phyloP scores from a whole-genome alignment of 2,329 filamentous ascomycete genomes.

The Cercospora citrullina region DNA sequence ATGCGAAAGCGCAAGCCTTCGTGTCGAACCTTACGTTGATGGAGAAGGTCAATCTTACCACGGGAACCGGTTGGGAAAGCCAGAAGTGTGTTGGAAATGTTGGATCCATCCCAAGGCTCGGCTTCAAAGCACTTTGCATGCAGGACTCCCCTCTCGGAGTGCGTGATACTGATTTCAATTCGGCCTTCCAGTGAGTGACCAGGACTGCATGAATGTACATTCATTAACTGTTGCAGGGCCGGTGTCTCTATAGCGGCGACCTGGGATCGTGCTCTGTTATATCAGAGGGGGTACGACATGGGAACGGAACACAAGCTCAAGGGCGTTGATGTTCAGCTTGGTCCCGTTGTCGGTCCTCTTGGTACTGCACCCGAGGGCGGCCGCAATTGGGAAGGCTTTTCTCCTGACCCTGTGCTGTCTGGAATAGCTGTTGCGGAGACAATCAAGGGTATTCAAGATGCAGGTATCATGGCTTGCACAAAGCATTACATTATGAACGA shows the following conservation, averaged over 20 bases:
- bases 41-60: constrained; percentile 46
- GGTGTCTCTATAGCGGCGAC: constrained; percentile 52
- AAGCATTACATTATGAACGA: constrained; percentile 74
- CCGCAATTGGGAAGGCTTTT: constrained; percentile 69
- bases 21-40: constrained; percentile 41
- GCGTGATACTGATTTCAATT: constrained; percentile 42
- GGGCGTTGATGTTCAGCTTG: constrained; percentile 34
- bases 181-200: constrained; percentile 44
- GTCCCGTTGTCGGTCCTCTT: constrained; percentile 35
- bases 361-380: constrained; percentile 37
- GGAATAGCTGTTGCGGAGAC: constrained; percentile 71
- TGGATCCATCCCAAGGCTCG: constrained; percentile 43
- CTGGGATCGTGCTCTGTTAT: constrained; percentile 41
- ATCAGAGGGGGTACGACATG: constrained; percentile 37
- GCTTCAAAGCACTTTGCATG: neutral
- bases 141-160: constrained; percentile 60
- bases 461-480: constrained; percentile 72
- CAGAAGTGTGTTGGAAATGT: constrained; percentile 57
- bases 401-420: constrained; percentile 73
- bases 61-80: constrained; percentile 48
- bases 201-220: constrained; percentile 40
- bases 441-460: constrained; percentile 66
- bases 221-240: constrained; percentile 41
- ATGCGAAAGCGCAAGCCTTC: constrained; percentile 42
- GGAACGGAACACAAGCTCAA: constrained; percentile 36